Conservation (phyloP, 331 rosid genomes). For the Rhamnella rubrinervis region DNA sequence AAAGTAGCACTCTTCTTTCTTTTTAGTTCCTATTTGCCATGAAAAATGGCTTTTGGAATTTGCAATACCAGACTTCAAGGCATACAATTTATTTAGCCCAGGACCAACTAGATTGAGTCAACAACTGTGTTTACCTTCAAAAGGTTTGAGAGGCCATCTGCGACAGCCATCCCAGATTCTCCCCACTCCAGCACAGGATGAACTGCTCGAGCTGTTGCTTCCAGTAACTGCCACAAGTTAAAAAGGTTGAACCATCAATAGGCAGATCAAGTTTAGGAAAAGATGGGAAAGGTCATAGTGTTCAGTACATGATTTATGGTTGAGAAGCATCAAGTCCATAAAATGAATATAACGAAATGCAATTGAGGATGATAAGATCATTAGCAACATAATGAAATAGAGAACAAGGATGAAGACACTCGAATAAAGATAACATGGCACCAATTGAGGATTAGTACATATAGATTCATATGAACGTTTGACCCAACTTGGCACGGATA, state of each 20-base stretch:
- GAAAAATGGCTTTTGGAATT: background rate
- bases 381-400: background rate
- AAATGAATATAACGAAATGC: background rate
- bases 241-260: conserved; percentile 20
- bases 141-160: conserved; percentile 92
- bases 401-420: background rate
- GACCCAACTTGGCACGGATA: too few relatives aligned
- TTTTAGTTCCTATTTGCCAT: background rate
- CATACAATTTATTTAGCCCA: conserved; percentile 13
- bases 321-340: too few relatives aligned
- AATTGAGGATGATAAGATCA: background rate
- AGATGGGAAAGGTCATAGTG: background rate
- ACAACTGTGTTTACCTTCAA: conserved; percentile 60
- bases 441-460: too few relatives aligned
- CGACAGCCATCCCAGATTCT: conserved; percentile 84
- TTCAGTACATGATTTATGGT: background rate
- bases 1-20: background rate
- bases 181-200: conserved; percentile 84
- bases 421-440: background rate
- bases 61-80: background rate
- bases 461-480: too few relatives aligned
- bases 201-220: conserved; percentile 95
- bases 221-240: conserved; percentile 62
- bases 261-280: background rate
- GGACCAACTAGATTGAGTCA: background rate